Conservation (phyloP, 1,284 basidiomycete genomes). For the Ganoderma lingzhi region DNA sequence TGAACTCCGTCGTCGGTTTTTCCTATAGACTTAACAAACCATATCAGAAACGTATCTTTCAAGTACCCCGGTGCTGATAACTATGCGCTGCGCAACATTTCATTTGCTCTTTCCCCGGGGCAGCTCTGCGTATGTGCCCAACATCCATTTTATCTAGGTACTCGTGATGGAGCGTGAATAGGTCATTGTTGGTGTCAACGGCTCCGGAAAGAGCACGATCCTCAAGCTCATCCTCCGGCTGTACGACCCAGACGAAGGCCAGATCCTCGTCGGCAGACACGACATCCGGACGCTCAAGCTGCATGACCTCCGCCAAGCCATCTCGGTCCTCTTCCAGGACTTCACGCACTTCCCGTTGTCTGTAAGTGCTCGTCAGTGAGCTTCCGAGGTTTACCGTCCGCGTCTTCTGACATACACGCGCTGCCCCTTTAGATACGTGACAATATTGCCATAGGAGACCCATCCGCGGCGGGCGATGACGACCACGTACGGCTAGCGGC, state of each 20-base stretch:
- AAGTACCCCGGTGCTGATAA: slow-evolving; percentile 66
- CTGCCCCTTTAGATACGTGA: slow-evolving; percentile 64
- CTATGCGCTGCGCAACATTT: slow-evolving; percentile 67
- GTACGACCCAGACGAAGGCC: slow-evolving; percentile 74
- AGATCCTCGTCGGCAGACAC: slow-evolving; percentile 67
- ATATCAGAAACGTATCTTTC: slow-evolving; percentile 72
- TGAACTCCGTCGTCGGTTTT: neutral
- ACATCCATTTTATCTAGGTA: neutral
- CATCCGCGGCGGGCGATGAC: slow-evolving; percentile 55
- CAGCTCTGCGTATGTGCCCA: slow-evolving; percentile 70
- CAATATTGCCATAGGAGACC: slow-evolving; percentile 78
- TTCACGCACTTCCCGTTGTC: slow-evolving; percentile 80
- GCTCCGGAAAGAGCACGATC: slow-evolving; percentile 81
- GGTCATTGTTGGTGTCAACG: slow-evolving; percentile 82
- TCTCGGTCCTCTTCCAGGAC: slow-evolving; percentile 80
- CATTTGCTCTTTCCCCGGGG: slow-evolving; percentile 73
- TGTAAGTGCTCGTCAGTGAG: slow-evolving; percentile 44
- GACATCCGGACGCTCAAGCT: slow-evolving; percentile 70
- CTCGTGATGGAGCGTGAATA: slow-evolving; percentile 35
- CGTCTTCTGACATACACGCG: neutral
- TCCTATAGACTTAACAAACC: neutral
- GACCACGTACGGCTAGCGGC: slow-evolving; percentile 70
- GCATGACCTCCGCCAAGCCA: slow-evolving; percentile 65
- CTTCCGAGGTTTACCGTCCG: neutral
- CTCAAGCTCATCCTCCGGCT: slow-evolving; percentile 68